phyloP scores from a whole-genome alignment of 371 early-diverging fungal species.

The Smittium mucronatum region DNA sequence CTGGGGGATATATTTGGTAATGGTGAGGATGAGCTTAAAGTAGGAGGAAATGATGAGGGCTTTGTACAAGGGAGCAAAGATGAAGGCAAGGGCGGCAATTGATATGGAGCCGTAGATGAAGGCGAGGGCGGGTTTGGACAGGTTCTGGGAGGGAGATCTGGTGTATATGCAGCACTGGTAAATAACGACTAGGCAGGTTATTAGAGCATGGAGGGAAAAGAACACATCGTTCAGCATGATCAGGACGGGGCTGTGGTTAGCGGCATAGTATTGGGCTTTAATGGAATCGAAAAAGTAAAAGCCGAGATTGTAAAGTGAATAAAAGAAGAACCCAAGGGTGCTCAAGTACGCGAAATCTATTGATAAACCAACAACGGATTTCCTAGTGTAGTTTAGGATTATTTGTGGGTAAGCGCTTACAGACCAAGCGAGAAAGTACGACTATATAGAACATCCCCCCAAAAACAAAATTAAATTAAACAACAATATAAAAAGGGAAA shows the following conservation, averaged over 20 bases:
- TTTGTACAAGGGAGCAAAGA: background rate
- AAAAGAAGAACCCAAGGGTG: constrained; percentile 73
- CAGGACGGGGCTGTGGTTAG: constrained; percentile 55
- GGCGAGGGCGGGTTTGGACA: background rate
- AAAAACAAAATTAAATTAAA: background rate
- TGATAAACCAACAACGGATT: constrained; percentile 72
- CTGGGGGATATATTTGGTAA: constrained; percentile 86
- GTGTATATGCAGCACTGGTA: constrained; percentile 62
- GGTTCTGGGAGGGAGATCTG: background rate
- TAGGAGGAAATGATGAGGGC: constrained; percentile 58
- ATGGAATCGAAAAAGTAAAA: constrained; percentile 53
- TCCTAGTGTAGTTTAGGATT: constrained; percentile 51
- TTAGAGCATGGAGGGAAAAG: constrained; percentile 74
- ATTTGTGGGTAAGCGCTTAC: constrained; percentile 60
- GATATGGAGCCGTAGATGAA: background rate
- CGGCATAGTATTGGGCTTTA: constrained; percentile 58
- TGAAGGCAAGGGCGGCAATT: constrained; percentile 25
- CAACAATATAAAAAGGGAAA: background rate
- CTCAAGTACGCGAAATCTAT: constrained; percentile 81
- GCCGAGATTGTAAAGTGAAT: constrained; percentile 61
- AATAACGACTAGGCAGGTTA: constrained; percentile 49
- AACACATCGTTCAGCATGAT: constrained; percentile 79
- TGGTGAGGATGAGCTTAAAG: constrained; percentile 59
- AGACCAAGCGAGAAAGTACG: constrained; percentile 63
- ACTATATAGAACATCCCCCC: constrained; percentile 30